A percentile compares a stretch with the other conserved stretches of the same genome.
These are phyloP conservation scores for Penicillium sp. DNA, from an alignment of 2,329 filamentous ascomycete species.

Conservation along the genomic window DNA sequence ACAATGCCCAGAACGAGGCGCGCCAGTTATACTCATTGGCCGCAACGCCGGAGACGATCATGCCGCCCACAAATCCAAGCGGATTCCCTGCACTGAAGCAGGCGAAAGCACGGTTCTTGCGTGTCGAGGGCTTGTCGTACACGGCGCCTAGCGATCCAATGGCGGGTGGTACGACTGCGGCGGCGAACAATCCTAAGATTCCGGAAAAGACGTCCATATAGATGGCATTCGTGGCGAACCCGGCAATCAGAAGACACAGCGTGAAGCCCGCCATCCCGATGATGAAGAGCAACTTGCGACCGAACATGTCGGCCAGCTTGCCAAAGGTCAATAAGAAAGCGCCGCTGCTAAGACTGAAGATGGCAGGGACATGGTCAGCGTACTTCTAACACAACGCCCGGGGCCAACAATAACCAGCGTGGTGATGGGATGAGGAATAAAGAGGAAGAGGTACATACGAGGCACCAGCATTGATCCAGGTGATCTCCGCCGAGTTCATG, in stretches of 20 bases:
- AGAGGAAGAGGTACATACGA: slow-evolving; percentile 45
- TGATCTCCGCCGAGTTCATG: slow-evolving; percentile 65
- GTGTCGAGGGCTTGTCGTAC: slow-evolving; percentile 58
- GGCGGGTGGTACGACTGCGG: slow-evolving; percentile 62
- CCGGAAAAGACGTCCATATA: slow-evolving; percentile 63
- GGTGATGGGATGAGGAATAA: not conserved
- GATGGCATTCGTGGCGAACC: slow-evolving; percentile 59
- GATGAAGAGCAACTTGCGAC: slow-evolving; percentile 61
- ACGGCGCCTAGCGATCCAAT: slow-evolving; percentile 63
- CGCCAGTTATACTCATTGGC: slow-evolving; percentile 63
- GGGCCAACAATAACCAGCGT: not conserved
- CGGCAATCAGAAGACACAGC: slow-evolving; percentile 55
- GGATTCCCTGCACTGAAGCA: slow-evolving; percentile 61
- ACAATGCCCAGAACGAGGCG: slow-evolving; percentile 59
- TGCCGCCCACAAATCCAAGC: slow-evolving; percentile 56
- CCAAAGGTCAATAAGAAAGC: slow-evolving; percentile 66
- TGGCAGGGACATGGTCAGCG: no score
- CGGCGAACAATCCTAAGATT: slow-evolving; percentile 62
- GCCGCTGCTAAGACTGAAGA: slow-evolving; percentile 56
- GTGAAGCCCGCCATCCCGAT: slow-evolving; percentile 59
- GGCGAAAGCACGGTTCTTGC: slow-evolving; percentile 65
- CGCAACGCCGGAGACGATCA: slow-evolving; percentile 61
- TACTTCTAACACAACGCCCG: no score
- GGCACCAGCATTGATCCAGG: slow-evolving; percentile 64
- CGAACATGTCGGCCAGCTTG: slow-evolving; percentile 63